Evolutionary conservation across 371 early-diverging fungal genomes (phyloP).

Genomic region (Mucor ambiguus): DNA sequence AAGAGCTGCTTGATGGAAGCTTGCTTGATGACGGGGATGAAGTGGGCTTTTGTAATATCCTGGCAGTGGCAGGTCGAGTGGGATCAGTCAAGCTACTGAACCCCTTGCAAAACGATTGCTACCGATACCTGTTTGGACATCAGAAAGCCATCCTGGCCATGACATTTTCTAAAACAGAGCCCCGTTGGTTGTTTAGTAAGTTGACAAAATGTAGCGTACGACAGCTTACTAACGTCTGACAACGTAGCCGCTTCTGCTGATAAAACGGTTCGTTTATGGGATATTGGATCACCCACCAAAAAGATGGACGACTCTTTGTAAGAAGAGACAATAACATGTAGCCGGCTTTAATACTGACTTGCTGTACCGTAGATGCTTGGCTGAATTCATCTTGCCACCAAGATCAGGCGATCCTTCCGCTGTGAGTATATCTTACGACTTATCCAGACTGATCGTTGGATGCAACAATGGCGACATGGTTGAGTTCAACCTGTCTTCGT

Average conservation of each 20-base stretch:
- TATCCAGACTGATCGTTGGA: slow-evolving; percentile 35
- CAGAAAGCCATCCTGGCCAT: slow-evolving; percentile 42
- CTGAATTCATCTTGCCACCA: slow-evolving; percentile 35
- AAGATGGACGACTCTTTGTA: slow-evolving; percentile 33
- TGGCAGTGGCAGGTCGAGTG: slow-evolving; percentile 57
- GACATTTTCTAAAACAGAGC: slow-evolving; percentile 49
- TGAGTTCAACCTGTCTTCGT: slow-evolving; percentile 19
- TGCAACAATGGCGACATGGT: slow-evolving; percentile 35
- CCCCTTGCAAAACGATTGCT: slow-evolving; percentile 56
- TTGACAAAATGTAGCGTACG: background rate
- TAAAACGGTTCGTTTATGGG: slow-evolving; percentile 60
- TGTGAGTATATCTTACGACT: slow-evolving; percentile 29
- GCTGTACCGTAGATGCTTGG: slow-evolving; percentile 33
- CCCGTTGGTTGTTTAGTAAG: slow-evolving; percentile 61
- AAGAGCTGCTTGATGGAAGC: slow-evolving; percentile 6
- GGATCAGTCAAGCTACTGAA: slow-evolving; percentile 63
- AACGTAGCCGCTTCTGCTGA: slow-evolving; percentile 54
- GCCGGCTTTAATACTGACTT: too few species aligned
- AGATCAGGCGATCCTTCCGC: slow-evolving; percentile 29
- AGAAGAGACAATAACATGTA: background rate
- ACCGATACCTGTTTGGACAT: slow-evolving; percentile 60
- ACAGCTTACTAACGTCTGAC: background rate
- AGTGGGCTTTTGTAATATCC: slow-evolving; percentile 30
- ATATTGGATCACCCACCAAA: slow-evolving; percentile 52
- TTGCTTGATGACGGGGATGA: slow-evolving; percentile 18